These are phyloP conservation scores for Fraxinus platypoda DNA, from an alignment of 305 asterid genomes.

Conservation along the genomic window DNA sequence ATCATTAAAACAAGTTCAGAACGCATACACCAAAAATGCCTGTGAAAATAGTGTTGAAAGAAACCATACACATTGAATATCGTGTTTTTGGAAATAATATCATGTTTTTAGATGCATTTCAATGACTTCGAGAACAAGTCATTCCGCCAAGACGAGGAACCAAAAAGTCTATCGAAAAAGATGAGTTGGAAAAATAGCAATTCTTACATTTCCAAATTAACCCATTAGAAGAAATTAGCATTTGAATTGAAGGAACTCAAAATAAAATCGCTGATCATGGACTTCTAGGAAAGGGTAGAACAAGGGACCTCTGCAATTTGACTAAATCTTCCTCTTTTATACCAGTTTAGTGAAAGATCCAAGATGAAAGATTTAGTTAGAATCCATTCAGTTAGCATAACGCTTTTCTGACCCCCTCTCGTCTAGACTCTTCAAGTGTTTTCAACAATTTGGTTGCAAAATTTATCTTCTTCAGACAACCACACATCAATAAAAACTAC, in stretches of 20 bases:
- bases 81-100: background rate
- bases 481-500: background rate
- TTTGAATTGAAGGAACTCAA: background rate
- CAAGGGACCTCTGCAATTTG: background rate
- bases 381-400: background rate
- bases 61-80: background rate
- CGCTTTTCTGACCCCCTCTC: background rate
- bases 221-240: background rate
- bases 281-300: background rate
- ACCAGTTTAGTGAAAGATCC: background rate
- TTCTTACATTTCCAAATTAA: background rate
- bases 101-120: background rate
- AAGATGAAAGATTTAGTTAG: background rate
- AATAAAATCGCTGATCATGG: background rate
- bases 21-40: background rate
- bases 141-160: slow-evolving; percentile 9
- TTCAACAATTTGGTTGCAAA: background rate
- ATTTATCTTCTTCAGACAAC: background rate
- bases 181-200: background rate
- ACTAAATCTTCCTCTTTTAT: background rate
- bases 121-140: background rate
- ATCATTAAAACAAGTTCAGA: background rate
- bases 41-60: background rate
- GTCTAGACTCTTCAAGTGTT: background rate
- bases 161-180: slow-evolving; percentile 8